These are phyloP conservation scores for Malus sylvestris DNA, from an alignment of 306 rosid genomes.

Conservation along the genomic window DNA sequence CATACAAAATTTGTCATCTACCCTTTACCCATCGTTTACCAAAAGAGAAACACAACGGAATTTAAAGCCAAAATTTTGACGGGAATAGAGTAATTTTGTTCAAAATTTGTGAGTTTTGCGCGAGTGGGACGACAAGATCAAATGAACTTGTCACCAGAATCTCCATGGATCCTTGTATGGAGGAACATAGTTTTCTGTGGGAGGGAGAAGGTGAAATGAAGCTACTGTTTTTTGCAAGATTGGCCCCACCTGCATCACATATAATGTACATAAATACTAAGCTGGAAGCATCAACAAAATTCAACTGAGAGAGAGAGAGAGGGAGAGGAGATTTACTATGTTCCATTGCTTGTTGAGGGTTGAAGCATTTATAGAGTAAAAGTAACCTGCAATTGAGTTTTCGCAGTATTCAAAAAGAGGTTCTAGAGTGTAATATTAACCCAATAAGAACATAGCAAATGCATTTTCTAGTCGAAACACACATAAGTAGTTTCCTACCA, in stretches of 20 bases:
- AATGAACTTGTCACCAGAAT: conserved; percentile 61
- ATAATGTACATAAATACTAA: not conserved
- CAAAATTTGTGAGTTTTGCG: not conserved
- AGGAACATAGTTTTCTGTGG: conserved; percentile 82
- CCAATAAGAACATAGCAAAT: no score
- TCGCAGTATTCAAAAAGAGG: conserved; percentile 3
- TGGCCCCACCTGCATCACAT: conserved; percentile 79
- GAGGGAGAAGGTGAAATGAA: conserved; percentile 77
- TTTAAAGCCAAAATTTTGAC: not conserved
- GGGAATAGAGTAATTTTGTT: not conserved
- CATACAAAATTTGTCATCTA: not conserved
- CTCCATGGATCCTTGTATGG: conserved; percentile 98
- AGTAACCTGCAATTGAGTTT: conserved; percentile 55
- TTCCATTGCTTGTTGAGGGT: conserved; percentile 73
- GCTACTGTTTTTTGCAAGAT: conserved; percentile 53
- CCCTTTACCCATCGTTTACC: not conserved
- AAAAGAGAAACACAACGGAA: not conserved
- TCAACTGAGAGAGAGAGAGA: not conserved
- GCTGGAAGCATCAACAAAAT: not conserved
- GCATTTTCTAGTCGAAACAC: no score
- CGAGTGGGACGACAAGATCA: not conserved
- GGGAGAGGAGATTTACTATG: conserved; percentile 38
- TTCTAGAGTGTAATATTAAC: conserved; percentile 8
- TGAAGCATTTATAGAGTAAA: conserved; percentile 84
- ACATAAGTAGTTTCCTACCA: conserved; percentile 33